Conservation (phyloP, 805 yeast species). For the Nakazawaea siamensis region DNA sequence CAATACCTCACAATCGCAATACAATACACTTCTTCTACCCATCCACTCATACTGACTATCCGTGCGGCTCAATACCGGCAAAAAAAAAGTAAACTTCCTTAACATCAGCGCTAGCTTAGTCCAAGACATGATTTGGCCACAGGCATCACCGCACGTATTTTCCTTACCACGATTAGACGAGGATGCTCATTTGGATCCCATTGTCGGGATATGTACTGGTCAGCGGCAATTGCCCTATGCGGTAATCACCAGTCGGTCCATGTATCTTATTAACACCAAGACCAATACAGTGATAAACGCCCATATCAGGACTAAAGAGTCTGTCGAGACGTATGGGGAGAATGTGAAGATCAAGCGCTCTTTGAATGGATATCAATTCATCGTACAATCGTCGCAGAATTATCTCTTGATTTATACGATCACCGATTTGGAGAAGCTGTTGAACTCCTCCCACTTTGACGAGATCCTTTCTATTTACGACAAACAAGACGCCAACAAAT, state of each 20-base stretch:
- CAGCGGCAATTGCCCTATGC: slow-evolving; percentile 6
- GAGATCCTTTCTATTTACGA: slow-evolving; percentile 24
- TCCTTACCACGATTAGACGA: slow-evolving; percentile 14
- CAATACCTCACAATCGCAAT: too few relatives aligned
- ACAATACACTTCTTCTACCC: too few relatives aligned
- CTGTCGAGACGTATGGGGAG: slow-evolving; percentile 38
- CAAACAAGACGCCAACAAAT: slow-evolving; percentile 14
- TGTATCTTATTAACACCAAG: slow-evolving; percentile 11
- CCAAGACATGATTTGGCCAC: slow-evolving; percentile 26
- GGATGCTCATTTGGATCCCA: slow-evolving; percentile 20
- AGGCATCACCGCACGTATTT: slow-evolving; percentile 19
- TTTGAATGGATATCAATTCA: slow-evolving; percentile 31
- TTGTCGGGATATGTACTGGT: slow-evolving; percentile 20
- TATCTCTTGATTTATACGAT: slow-evolving; percentile 35
- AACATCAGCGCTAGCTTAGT: too few relatives aligned
- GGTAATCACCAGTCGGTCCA: slow-evolving; percentile 7
- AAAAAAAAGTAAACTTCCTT: too few relatives aligned
- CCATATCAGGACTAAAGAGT: slow-evolving; percentile 34
- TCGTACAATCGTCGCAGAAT: slow-evolving; percentile 30
- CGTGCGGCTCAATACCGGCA: too few relatives aligned
- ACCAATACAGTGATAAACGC: slow-evolving; percentile 40
- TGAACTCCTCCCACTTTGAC: slow-evolving; percentile 20
- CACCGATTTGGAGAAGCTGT: slow-evolving; percentile 17
- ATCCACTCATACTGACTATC: too few relatives aligned
- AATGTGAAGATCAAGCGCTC: slow-evolving; percentile 31